Percentiles rank a stretch among this genome's conserved stretches.
These are phyloP conservation scores for Botryotinia calthae DNA, from an alignment of 2,329 filamentous ascomycete species.

Conservation along the genomic window DNA sequence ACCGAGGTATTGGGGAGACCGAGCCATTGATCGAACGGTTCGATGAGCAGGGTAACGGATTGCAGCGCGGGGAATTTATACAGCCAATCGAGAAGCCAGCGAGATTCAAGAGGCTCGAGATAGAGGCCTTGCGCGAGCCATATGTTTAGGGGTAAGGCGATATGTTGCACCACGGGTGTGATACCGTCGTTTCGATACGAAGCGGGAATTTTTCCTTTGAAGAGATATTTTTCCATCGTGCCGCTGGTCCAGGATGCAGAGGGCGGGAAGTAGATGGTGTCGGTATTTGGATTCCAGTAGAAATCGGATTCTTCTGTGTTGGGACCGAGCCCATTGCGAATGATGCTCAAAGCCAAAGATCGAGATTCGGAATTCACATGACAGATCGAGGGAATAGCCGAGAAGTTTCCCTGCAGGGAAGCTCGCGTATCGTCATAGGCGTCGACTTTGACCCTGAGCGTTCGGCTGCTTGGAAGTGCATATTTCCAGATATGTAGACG, in stretches of 20 bases:
- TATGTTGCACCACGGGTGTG: not conserved
- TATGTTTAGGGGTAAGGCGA: not conserved
- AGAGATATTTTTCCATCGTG: not conserved
- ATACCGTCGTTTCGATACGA: not conserved
- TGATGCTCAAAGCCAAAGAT: not conserved
- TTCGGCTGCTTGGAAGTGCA: constrained; percentile 7
- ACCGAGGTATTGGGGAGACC: not conserved
- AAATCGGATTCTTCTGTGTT: not conserved
- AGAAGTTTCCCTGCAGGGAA: constrained; percentile 15
- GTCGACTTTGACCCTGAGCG: not conserved
- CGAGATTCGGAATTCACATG: constrained; percentile 21
- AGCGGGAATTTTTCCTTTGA: not conserved
- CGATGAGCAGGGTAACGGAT: not conserved
- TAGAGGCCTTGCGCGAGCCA: not conserved
- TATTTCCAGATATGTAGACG: not conserved
- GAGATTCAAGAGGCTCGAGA: not conserved
- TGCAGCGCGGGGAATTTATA: not conserved
- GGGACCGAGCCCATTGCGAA: not conserved
- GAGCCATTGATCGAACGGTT: constrained; percentile 5
- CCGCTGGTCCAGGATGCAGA: constrained; percentile 7
- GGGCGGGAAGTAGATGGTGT: constrained; percentile 11
- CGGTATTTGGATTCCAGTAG: constrained; percentile 13
- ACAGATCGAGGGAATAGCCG: constrained; percentile 26
- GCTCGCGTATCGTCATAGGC: not conserved
- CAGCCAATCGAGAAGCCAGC: not conserved